Conservation (phyloP, 1,284 basidiomycete species). For the Moesziomyces aphidis region DNA sequence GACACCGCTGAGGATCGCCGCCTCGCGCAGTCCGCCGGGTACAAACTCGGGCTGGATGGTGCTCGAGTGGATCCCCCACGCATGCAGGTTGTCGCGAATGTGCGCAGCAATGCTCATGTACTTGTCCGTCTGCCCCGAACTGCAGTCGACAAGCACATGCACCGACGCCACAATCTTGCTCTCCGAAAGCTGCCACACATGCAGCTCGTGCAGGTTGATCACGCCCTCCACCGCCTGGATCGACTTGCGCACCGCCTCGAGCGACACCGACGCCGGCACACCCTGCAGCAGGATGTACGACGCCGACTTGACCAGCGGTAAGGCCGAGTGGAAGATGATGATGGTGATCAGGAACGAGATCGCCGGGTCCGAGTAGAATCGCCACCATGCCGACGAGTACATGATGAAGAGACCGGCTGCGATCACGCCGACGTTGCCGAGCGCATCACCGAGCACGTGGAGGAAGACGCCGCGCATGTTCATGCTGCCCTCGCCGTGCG, state of each 20-base stretch:
- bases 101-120: constrained; percentile 91
- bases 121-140: constrained; percentile 70
- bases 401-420: constrained; percentile 79
- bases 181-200: constrained; percentile 94
- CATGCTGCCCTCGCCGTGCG: constrained; percentile 78
- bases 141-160: constrained; percentile 84
- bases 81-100: constrained; percentile 84
- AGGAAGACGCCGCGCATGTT: constrained; percentile 96
- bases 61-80: constrained; percentile 90
- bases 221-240: constrained; percentile 88
- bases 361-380: constrained; percentile 89
- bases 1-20: constrained; percentile 58
- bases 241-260: constrained; percentile 84
- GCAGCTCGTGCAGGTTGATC: constrained; percentile 85
- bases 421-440: constrained; percentile 96
- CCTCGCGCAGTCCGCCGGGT: constrained; percentile 59
- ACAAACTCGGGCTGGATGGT: constrained; percentile 68
- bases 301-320: constrained; percentile 92
- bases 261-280: constrained; percentile 87
- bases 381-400: constrained; percentile 60
- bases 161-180: constrained; percentile 93
- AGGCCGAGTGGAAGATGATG: constrained; percentile 95
- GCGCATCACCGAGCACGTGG: constrained; percentile 94
- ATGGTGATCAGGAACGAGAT: constrained; percentile 94
- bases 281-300: constrained; percentile 98